Evolutionary conservation across 192 early-diverging fungal genomes (phyloP).

Genomic region (Phycomyces nitens): DNA sequence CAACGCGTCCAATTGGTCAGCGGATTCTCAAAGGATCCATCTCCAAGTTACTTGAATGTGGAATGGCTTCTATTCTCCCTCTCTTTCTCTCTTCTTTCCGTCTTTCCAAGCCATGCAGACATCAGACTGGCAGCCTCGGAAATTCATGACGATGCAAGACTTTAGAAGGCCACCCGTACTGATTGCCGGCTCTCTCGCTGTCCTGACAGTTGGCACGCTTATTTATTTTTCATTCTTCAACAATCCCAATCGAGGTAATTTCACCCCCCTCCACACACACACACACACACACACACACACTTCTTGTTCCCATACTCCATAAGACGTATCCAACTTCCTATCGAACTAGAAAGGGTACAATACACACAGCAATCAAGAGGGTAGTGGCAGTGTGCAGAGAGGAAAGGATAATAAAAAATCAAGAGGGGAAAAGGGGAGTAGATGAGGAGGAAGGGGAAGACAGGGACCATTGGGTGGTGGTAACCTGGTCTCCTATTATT

Average conservation of each 20-base stretch:
- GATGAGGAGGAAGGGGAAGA: too few species aligned
- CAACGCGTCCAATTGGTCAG: background rate
- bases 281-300: too few species aligned
- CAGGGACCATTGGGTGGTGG: too few species aligned
- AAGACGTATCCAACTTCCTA: too few species aligned
- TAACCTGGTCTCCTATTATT: too few species aligned
- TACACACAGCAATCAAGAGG: too few species aligned
- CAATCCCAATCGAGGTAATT: background rate
- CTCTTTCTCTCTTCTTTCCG: background rate
- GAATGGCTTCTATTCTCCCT: background rate
- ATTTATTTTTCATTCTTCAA: conserved; percentile 2
- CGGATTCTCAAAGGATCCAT: background rate
- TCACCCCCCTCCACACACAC: background rate
- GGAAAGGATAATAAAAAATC: too few species aligned
- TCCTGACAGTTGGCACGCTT: background rate
- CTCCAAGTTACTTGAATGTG: conserved; percentile 1
- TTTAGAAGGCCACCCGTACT: background rate
- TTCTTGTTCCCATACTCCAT: too few species aligned
- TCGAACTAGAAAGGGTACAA: too few species aligned
- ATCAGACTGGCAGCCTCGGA: conserved; percentile 1
- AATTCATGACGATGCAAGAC: background rate
- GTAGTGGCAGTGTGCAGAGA: too few species aligned
- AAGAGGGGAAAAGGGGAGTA: too few species aligned
- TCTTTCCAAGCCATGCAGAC: background rate
- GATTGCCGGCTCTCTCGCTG: background rate